These are phyloP conservation scores for Lactarius psammicola DNA, from an alignment of 768 basidiomycete species.

Conservation along the genomic window DNA sequence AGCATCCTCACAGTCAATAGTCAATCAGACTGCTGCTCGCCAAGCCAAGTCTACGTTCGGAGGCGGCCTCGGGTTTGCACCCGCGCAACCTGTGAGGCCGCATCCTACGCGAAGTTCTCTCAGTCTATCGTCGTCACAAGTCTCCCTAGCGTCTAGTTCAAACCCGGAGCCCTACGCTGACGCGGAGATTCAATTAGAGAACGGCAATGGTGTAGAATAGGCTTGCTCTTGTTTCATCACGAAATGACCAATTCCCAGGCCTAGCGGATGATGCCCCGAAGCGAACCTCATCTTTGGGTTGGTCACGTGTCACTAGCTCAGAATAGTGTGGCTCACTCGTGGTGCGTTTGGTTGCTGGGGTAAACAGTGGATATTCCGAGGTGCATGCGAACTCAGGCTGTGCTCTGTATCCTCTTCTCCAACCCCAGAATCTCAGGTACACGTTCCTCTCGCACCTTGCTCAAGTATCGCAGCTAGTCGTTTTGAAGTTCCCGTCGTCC, in stretches of 20 bases:
- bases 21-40: background rate
- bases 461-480: conserved; percentile 17
- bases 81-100: background rate
- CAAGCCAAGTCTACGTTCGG: background rate
- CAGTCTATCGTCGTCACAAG: background rate
- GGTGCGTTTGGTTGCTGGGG: background rate
- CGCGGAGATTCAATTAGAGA: background rate
- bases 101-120: background rate
- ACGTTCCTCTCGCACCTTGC: background rate
- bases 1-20: background rate
- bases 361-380: background rate
- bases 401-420: conserved; percentile 9
- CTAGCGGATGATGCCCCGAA: background rate
- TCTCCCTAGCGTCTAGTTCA: background rate
- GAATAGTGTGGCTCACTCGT: no score
- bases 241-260: no score
- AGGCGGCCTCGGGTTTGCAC: background rate
- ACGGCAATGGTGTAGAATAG: background rate
- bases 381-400: background rate
- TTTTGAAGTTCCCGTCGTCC: conserved; percentile 28
- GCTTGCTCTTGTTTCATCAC: no score
- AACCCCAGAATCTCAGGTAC: conserved; percentile 5
- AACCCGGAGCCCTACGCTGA: background rate
- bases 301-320: background rate
- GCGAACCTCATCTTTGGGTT: background rate